These are phyloP conservation scores for Sporisorium reilianum DNA, from an alignment of 1,284 basidiomycete species.

Conservation along the genomic window DNA sequence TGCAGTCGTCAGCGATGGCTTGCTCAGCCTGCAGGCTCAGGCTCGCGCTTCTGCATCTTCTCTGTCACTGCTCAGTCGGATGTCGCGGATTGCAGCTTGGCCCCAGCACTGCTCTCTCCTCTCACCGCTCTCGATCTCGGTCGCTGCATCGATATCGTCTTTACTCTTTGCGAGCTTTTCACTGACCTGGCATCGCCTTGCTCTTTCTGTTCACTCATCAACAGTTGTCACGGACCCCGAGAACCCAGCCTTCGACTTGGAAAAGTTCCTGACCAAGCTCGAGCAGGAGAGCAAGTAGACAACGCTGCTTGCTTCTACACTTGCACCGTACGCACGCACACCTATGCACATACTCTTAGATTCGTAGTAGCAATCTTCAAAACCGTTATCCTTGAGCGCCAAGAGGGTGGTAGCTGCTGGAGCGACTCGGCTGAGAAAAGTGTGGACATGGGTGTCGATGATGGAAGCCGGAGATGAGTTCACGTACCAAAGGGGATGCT, in stretches of 20 bases:
- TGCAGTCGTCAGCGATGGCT: background rate
- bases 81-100: background rate
- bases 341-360: constrained; percentile 20
- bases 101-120: background rate
- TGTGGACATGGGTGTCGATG: too few species aligned
- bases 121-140: background rate
- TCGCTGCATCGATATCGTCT: background rate
- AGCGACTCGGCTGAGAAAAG: too few species aligned
- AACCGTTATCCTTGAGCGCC: constrained; percentile 5
- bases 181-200: constrained; percentile 19
- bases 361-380: constrained; percentile 27
- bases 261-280: constrained; percentile 78
- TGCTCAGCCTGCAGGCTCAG: background rate
- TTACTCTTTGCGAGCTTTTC: background rate
- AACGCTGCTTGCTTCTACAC: background rate
- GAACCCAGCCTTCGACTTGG: constrained; percentile 94
- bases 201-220: constrained; percentile 73
- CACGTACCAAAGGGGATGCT: too few species aligned
- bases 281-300: constrained; percentile 55
- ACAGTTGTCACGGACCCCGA: constrained; percentile 81
- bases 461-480: too few species aligned
- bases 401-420: too few species aligned
- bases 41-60: background rate
- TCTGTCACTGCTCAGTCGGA: background rate
- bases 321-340: constrained; percentile 5